These are phyloP conservation scores for Fonsecaea nubica DNA, from an alignment of 2,329 filamentous ascomycete genomes.

Conservation along the genomic window DNA sequence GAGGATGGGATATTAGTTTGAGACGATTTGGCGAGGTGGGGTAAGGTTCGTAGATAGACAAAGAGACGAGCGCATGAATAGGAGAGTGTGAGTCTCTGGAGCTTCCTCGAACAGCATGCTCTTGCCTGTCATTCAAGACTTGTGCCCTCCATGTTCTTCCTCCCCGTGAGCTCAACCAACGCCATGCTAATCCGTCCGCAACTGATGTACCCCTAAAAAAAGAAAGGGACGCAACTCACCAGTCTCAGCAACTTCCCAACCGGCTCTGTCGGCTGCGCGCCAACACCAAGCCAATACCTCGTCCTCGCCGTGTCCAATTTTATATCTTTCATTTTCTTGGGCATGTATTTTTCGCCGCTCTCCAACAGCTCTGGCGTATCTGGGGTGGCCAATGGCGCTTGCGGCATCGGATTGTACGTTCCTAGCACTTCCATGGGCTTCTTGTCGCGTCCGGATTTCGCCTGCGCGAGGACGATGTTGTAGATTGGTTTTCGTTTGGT, in stretches of 20 bases:
- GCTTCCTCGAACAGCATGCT: not conserved
- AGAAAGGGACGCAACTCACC: conserved; percentile 59
- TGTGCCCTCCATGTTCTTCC: not conserved
- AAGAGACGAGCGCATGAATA: not conserved
- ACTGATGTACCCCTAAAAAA: not conserved
- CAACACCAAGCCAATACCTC: conserved; percentile 96
- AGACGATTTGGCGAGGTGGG: not conserved
- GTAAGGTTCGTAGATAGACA: not conserved
- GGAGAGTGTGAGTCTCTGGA: not conserved
- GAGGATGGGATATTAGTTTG: not conserved
- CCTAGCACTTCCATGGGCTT: conserved; percentile 92
- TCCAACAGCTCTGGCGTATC: conserved; percentile 33
- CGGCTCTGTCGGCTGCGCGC: conserved; percentile 89
- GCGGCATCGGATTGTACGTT: conserved; percentile 66
- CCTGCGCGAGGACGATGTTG: conserved; percentile 96
- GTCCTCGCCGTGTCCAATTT: conserved; percentile 80
- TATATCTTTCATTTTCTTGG: conserved; percentile 85
- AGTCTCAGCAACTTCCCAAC: conserved; percentile 85
- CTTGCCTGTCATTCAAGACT: not conserved
- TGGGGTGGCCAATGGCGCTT: conserved; percentile 50
- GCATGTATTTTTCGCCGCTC: conserved; percentile 56
- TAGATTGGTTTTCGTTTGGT: conserved; percentile 88
- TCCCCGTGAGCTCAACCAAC: not conserved
- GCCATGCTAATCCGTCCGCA: not conserved
- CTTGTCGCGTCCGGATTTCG: conserved; percentile 86